These are phyloP conservation scores for Cladophialophora bantiana DNA, from an alignment of 2,329 filamentous ascomycete species.

Conservation along the genomic window DNA sequence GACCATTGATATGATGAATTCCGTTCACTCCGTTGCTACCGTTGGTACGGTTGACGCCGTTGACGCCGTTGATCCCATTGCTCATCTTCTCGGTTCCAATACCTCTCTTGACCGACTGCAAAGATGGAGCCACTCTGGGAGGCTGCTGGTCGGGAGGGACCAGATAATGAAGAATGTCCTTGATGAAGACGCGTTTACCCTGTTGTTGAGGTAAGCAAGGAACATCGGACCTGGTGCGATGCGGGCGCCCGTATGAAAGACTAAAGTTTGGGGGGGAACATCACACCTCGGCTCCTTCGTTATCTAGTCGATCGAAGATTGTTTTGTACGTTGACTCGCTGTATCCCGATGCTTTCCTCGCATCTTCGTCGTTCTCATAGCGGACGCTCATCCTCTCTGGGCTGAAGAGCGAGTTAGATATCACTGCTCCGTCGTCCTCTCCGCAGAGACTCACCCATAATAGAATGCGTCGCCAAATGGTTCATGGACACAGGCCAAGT, in stretches of 20 bases:
- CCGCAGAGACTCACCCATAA: slow-evolving; percentile 53
- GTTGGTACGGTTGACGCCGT: slow-evolving; percentile 18
- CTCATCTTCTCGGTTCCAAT: slow-evolving; percentile 59
- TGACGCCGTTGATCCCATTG: slow-evolving; percentile 44
- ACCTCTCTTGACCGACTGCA: slow-evolving; percentile 65
- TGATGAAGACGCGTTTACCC: slow-evolving; percentile 95
- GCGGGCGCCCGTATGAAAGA: slow-evolving; percentile 32
- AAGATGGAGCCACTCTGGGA: slow-evolving; percentile 78
- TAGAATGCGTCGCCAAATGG: slow-evolving; percentile 98
- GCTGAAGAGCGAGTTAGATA: slow-evolving; percentile 59
- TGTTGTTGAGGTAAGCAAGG: slow-evolving; percentile 56
- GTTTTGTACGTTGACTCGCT: slow-evolving; percentile 58
- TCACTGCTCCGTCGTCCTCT: neutral
- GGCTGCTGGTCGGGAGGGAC: slow-evolving; percentile 74
- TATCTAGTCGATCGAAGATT: slow-evolving; percentile 77
- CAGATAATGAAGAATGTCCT: slow-evolving; percentile 95
- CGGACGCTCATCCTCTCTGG: slow-evolving; percentile 83
- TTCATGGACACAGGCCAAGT: slow-evolving; percentile 88
- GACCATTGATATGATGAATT: slow-evolving; percentile 11
- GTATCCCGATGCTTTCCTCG: slow-evolving; percentile 53
- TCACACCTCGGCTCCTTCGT: slow-evolving; percentile 75
- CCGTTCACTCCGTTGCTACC: slow-evolving; percentile 13
- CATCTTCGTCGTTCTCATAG: slow-evolving; percentile 73
- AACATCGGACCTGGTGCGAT: slow-evolving; percentile 15
- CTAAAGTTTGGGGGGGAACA: slow-evolving; percentile 42